Evolutionary conservation across 2,329 filamentous ascomycete genomes (phyloP).

Genomic region (Parafenestella ontariensis): DNA sequence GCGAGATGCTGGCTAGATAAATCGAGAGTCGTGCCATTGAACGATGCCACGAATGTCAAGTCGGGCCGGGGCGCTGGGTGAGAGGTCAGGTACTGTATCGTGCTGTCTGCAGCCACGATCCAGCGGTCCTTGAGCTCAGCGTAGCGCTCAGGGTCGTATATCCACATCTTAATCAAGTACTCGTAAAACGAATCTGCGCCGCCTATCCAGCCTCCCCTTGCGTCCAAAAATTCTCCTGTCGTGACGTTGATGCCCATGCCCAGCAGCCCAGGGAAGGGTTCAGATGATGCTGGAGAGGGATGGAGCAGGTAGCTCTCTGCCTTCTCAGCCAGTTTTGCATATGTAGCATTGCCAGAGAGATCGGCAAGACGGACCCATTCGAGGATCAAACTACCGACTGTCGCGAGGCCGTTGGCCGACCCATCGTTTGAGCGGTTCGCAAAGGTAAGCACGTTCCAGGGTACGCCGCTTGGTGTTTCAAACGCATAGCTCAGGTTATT

Average conservation of each 20-base stretch:
- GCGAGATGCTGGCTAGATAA: conserved; percentile 63
- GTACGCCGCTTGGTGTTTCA: conserved; percentile 76
- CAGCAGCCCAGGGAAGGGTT: conserved; percentile 80
- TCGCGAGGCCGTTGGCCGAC: conserved; percentile 74
- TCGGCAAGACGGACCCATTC: conserved; percentile 87
- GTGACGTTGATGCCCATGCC: conserved; percentile 71
- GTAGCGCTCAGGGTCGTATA: conserved; percentile 75
- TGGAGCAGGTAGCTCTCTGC: conserved; percentile 74
- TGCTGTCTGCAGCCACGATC: conserved; percentile 76
- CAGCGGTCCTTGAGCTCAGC: conserved; percentile 72
- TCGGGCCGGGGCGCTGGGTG: conserved; percentile 72
- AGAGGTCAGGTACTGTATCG: conserved; percentile 73
- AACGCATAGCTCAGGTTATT: conserved; percentile 80
- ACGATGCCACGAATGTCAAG: conserved; percentile 73
- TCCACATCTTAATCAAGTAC: conserved; percentile 89
- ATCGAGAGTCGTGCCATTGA: conserved; percentile 52
- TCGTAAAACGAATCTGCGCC: conserved; percentile 85
- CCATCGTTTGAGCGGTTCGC: conserved; percentile 57
- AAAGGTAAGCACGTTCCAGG: conserved; percentile 72
- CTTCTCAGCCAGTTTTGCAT: conserved; percentile 70
- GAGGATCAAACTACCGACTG: conserved; percentile 77
- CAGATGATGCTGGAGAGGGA: conserved; percentile 66
- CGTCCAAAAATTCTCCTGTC: conserved; percentile 72
- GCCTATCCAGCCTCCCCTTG: conserved; percentile 76
- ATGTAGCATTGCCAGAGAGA: conserved; percentile 71